Evolutionary conservation across 192 early-diverging fungal genomes (phyloP), one percentile per base, ranked within the genome.

Genomic region (Entomortierella beljakovae): DNA sequence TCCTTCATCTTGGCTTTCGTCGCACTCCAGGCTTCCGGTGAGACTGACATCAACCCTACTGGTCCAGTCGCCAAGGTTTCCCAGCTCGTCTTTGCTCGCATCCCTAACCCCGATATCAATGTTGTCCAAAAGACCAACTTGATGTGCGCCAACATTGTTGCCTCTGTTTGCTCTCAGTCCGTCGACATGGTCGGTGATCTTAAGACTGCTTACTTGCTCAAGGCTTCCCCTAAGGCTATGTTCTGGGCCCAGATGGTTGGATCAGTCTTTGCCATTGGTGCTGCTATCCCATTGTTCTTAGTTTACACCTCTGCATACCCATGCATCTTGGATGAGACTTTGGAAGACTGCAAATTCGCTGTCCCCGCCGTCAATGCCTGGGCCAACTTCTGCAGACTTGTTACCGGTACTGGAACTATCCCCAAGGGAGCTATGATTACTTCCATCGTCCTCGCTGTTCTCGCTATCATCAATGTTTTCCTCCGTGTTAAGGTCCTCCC

Each of bases 121-220:
- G 60, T 81, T 38, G 73, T 87, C 32, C 88, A 86, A 57, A 83
- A 76, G 71, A 80, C 75, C 80, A 91, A 91, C 71, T 72, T 91
- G 61, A 81, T 88, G 69, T 84, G 87, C 61, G 89, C 88, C 82
- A 82, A 86, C 82, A 81, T 90, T 43, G 79, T 85, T 50, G 83
- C 85, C 26, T 80, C 84, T 11, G 83, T 86, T 54, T 86, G 89
- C 51, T 48, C 76, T 40, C 88, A 90, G 42, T 68, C 85, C 54
- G 90, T 89, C 61, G 91, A 92, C 59, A 92, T 92, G 91, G 86
- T 92, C 43, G 85, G 89, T 57, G 91, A 92, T 77, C 64, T 92
- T 38, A 92, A 92, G 79, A 92, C 90, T 29, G 91, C 88, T 70
- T 88, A 92, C 52, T 61, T 92, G 42, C 73, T 92, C 31, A 82